Evolutionary conservation across 306 rosid genomes (phyloP).

Genomic region (Pueraria montana): DNA sequence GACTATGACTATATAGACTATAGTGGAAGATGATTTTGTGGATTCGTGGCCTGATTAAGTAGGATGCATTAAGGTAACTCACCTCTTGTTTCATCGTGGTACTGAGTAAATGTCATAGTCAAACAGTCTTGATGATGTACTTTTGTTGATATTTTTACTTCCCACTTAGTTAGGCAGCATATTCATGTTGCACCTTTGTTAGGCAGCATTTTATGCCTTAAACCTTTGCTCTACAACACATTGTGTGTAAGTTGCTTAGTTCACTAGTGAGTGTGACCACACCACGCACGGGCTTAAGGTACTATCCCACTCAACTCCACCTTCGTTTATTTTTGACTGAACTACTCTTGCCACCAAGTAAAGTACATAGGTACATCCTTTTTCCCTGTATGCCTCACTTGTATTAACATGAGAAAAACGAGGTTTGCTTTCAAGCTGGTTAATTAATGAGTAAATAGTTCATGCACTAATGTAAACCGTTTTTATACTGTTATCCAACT

Average conservation of each 20-base stretch:
- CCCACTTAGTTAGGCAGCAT: slow-evolving; percentile 47
- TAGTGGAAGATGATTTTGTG: background rate
- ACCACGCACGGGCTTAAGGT: slow-evolving; percentile 30
- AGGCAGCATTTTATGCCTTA: slow-evolving; percentile 41
- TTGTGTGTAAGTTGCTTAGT: slow-evolving; percentile 35
- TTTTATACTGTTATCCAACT: no score
- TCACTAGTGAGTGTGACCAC: slow-evolving; percentile 40
- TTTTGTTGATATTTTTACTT: slow-evolving; percentile 20
- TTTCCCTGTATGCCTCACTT: slow-evolving; percentile 39
- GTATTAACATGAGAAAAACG: slow-evolving; percentile 29
- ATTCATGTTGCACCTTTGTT: slow-evolving; percentile 37
- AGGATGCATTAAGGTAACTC: background rate
- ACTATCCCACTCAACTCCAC: slow-evolving; percentile 31
- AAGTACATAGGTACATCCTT: slow-evolving; percentile 3
- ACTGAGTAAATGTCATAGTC: slow-evolving; percentile 14
- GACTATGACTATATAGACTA: background rate
- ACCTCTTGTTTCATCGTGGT: slow-evolving; percentile 4
- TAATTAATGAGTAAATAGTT: no score
- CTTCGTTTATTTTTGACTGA: slow-evolving; percentile 14
- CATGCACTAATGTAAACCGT: no score
- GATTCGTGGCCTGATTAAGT: background rate
- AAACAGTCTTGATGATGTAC: slow-evolving; percentile 6
- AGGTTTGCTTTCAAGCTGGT: slow-evolving; percentile 30
- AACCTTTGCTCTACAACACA: slow-evolving; percentile 24
- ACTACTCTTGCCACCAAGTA: background rate